Conservation (phyloP, 345 rosid species). For the Salix brachista region DNA sequence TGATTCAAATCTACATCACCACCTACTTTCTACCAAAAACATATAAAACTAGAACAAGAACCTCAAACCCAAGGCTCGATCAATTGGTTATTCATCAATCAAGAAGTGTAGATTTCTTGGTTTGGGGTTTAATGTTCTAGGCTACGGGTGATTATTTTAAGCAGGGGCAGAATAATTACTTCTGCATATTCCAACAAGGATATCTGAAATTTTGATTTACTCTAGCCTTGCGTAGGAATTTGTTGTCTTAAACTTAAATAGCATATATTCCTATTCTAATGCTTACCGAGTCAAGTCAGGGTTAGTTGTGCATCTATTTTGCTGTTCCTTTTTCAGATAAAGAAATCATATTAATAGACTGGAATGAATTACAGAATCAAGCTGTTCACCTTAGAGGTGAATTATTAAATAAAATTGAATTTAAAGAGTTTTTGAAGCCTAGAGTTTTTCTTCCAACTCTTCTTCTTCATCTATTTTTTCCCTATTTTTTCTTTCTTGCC, state of each 20-base stretch:
- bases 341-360: background rate
- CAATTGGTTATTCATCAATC: background rate
- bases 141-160: background rate
- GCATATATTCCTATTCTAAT: background rate
- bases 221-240: background rate
- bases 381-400: background rate
- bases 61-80: background rate
- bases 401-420: background rate
- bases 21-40: background rate
- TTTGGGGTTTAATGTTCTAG: background rate
- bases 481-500: background rate
- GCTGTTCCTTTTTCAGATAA: background rate
- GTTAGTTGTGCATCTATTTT: background rate
- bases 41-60: background rate
- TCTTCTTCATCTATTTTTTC: background rate
- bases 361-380: background rate
- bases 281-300: background rate
- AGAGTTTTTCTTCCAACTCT: background rate
- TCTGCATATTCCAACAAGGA: background rate
- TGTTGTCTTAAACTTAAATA: background rate
- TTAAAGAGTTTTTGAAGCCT: background rate
- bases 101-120: background rate
- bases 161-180: background rate
- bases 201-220: background rate
- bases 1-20: background rate